These are phyloP conservation scores for Dictyostelium brefeldianum DNA, from an alignment of 78 protist genomes.

Conservation along the genomic window DNA sequence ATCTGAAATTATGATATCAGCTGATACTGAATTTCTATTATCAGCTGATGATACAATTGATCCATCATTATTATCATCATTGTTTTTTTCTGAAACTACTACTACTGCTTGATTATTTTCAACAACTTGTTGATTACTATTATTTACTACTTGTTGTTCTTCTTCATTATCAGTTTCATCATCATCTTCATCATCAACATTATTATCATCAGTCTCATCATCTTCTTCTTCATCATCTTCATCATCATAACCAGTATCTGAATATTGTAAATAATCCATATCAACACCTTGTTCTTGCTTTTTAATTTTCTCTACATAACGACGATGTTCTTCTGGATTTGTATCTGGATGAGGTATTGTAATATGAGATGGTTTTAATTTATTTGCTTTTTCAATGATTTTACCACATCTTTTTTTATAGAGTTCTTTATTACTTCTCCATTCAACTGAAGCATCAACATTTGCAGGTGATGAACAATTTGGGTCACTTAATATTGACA, in stretches of 20 bases:
- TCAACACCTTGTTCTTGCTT: slow-evolving; percentile 31
- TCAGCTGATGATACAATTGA: background rate
- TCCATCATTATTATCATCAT: background rate
- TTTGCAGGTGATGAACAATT: slow-evolving; percentile 94
- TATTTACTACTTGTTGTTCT: background rate
- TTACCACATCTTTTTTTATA: slow-evolving; percentile 52
- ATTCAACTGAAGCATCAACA: slow-evolving; percentile 89
- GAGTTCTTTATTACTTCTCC: slow-evolving; percentile 35
- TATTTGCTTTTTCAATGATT: slow-evolving; percentile 59
- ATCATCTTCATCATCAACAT: slow-evolving; percentile 43
- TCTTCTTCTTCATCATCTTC: slow-evolving; percentile 53
- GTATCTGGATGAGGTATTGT: slow-evolving; percentile 85
- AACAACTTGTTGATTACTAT: background rate
- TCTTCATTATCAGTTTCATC: slow-evolving; percentile 37
- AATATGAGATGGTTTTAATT: slow-evolving; percentile 56
- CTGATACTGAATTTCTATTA: background rate
- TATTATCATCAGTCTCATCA: background rate
- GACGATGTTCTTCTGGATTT: slow-evolving; percentile 79
- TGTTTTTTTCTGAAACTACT: background rate
- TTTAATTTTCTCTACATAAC: slow-evolving; percentile 72
- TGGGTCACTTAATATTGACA: slow-evolving; percentile 90
- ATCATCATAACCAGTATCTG: slow-evolving; percentile 34
- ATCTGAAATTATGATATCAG: background rate
- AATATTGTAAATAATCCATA: slow-evolving; percentile 37
- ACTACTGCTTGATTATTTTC: background rate